phyloP scores from a whole-genome alignment of 345 rosid genomes.

The Heritiera fomes region DNA sequence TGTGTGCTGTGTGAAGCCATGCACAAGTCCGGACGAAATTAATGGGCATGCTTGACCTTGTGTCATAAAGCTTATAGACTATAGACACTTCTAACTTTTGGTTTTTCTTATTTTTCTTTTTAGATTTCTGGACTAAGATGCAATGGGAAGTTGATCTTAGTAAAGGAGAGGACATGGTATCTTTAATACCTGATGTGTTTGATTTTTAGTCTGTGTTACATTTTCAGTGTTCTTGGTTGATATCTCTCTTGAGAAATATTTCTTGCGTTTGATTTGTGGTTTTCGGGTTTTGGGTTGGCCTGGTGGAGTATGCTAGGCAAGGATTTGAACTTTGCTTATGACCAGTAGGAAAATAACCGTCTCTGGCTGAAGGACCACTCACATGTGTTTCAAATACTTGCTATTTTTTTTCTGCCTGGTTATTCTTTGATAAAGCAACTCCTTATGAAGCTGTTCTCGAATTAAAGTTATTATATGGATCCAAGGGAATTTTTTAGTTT shows the following conservation, averaged over 20 bases:
- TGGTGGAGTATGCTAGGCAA: conserved; percentile 12
- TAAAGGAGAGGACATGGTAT: not conserved
- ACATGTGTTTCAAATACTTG: not conserved
- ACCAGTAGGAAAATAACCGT: not conserved
- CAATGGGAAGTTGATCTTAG: not conserved
- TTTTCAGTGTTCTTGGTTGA: conserved; percentile 1
- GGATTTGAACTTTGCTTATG: conserved; percentile 17
- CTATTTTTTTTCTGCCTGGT: not conserved
- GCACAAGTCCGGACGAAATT: conserved; percentile 16
- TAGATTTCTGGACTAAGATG: conserved; percentile 1
- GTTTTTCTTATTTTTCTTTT: not conserved
- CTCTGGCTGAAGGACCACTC: not conserved
- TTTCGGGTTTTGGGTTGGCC: conserved; percentile 8
- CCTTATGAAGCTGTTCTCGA: not conserved
- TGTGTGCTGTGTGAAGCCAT: conserved; percentile 12
- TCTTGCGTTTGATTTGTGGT: not conserved
- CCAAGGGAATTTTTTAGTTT: not conserved
- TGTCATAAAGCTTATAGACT: conserved; percentile 19
- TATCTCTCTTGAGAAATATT: conserved; percentile 6
- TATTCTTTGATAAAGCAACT: conserved; percentile 1
- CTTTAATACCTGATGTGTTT: not conserved
- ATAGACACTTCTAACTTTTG: not conserved
- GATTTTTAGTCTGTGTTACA: not conserved
- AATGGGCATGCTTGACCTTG: conserved; percentile 18
- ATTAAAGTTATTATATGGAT: conserved; percentile 3